Conservation (phyloP, 768 basidiomycete species). For the Neoboletus brunneissimus region DNA sequence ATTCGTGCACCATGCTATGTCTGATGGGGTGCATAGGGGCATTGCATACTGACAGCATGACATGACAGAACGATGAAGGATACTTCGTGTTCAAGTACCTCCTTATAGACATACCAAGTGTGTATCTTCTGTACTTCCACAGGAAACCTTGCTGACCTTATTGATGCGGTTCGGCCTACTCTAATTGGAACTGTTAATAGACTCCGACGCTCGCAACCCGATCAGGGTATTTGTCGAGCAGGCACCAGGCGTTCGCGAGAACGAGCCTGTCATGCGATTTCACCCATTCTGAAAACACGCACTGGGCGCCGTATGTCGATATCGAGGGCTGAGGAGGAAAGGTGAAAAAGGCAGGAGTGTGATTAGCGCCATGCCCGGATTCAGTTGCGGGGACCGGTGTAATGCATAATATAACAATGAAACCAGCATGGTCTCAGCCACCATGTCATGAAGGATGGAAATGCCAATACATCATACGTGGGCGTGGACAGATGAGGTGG, state of each 20-base stretch:
- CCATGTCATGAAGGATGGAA: slow-evolving; percentile 6
- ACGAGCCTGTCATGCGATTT: slow-evolving; percentile 71
- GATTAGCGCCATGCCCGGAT: slow-evolving; percentile 14
- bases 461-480: slow-evolving; percentile 6
- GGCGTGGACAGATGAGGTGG: slow-evolving; percentile 12
- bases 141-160: not conserved
- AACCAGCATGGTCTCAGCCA: slow-evolving; percentile 23
- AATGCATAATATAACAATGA: slow-evolving; percentile 25
- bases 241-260: slow-evolving; percentile 61
- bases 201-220: slow-evolving; percentile 58
- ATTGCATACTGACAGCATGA: slow-evolving; percentile 10
- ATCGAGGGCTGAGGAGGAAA: slow-evolving; percentile 10
- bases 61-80: slow-evolving; percentile 63
- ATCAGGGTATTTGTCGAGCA: slow-evolving; percentile 71
- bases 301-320: slow-evolving; percentile 7
- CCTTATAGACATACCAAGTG: slow-evolving; percentile 77
- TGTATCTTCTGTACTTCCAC: slow-evolving; percentile 32
- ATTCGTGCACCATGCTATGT: not conserved
- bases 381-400: slow-evolving; percentile 19
- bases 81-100: slow-evolving; percentile 78
- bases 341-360: slow-evolving; percentile 4
- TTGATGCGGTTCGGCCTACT: slow-evolving; percentile 7
- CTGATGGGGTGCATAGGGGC: slow-evolving; percentile 1
- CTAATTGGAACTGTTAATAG: slow-evolving; percentile 34
- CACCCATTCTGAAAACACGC: slow-evolving; percentile 35